Conservation (phyloP, 2,329 filamentous ascomycete species). For the Pseudogymnoascus destructans region DNA sequence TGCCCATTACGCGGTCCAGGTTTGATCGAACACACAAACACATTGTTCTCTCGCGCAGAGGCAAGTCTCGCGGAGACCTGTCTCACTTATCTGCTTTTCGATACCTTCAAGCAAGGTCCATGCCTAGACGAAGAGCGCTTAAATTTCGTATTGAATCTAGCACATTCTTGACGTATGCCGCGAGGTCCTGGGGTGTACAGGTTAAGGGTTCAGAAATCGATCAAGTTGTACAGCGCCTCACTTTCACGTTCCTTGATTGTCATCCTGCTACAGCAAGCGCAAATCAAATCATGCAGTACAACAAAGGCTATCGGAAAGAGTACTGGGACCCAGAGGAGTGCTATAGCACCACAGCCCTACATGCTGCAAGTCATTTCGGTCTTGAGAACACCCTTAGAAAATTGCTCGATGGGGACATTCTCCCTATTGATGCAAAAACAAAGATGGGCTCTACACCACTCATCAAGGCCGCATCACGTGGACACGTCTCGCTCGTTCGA, state of each 20-base stretch:
- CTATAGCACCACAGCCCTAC: not conserved
- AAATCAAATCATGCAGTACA: not conserved
- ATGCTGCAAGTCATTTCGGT: not conserved
- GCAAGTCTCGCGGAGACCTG: not conserved
- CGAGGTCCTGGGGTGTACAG: not conserved
- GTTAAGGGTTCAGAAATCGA: not conserved
- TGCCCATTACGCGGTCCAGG: not conserved
- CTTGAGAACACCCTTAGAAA: not conserved
- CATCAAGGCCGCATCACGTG: not conserved
- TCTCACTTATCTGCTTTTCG: not conserved
- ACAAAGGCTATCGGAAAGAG: not conserved
- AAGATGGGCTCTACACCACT: not conserved
- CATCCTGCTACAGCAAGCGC: not conserved
- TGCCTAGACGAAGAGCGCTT: not conserved
- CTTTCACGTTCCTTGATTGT: not conserved
- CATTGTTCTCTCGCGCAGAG: not conserved
- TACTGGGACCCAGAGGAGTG: not conserved
- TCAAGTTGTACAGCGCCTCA: not conserved
- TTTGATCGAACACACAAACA: not conserved
- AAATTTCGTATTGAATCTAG: not conserved
- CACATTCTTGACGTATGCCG: not conserved
- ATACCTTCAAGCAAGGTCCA: not conserved
- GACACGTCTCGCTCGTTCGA: not conserved
- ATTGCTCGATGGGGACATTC: not conserved
- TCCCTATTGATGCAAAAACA: not conserved